These are phyloP conservation scores for Sonneratia alba DNA, from an alignment of 345 rosid species.

Conservation along the genomic window DNA sequence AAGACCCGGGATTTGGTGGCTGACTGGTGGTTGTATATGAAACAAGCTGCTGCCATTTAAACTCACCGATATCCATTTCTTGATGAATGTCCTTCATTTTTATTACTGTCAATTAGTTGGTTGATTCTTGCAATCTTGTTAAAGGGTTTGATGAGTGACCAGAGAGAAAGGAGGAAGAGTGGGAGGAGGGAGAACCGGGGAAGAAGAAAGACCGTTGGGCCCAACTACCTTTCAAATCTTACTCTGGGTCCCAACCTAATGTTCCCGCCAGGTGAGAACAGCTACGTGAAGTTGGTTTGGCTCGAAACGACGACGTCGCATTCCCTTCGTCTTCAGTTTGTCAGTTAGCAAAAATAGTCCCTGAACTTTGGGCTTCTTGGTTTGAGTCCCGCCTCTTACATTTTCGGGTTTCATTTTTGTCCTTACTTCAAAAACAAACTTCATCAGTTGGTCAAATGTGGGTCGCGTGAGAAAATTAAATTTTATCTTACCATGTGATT, in stretches of 20 bases:
- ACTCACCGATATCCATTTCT: too few species aligned
- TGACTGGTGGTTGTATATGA: constrained; percentile 12
- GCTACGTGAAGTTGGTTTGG: background rate
- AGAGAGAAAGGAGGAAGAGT: background rate
- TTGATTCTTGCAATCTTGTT: background rate
- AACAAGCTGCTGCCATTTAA: background rate
- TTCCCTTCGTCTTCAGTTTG: background rate
- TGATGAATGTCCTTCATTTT: too few species aligned
- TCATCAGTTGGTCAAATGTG: too few species aligned
- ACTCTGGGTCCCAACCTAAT: constrained; percentile 25
- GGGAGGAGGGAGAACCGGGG: background rate
- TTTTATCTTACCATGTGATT: too few species aligned
- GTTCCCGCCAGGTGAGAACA: constrained; percentile 24
- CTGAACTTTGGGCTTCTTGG: background rate
- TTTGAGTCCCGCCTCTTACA: background rate
- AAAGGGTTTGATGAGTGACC: background rate
- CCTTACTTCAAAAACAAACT: too few species aligned
- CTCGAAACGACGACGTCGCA: background rate
- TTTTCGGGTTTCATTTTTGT: too few species aligned
- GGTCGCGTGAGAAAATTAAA: too few species aligned
- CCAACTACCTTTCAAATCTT: constrained; percentile 28
- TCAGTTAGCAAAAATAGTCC: background rate
- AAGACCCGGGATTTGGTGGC: background rate
- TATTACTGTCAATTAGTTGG: too few species aligned
- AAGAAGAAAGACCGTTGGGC: constrained; percentile 4